Evolutionary conservation across 345 rosid species (phyloP).

Genomic region (Laguncularia racemosa): DNA sequence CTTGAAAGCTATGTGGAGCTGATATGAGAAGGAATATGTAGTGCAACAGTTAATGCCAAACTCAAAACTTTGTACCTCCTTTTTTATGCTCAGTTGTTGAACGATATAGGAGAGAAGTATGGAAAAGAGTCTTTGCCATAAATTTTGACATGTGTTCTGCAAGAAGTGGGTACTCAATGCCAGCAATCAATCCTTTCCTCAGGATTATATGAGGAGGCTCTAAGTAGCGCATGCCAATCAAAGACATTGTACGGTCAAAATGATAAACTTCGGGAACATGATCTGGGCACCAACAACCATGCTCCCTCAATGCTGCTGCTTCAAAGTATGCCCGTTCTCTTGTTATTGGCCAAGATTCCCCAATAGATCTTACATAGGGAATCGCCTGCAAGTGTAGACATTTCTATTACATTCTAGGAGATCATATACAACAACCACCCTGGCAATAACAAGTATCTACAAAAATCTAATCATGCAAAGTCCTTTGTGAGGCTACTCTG

Average conservation of each 20-base stretch:
- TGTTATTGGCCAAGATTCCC: conserved; percentile 97
- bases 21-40: neutral
- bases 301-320: conserved; percentile 51
- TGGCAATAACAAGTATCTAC: no score
- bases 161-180: conserved; percentile 64
- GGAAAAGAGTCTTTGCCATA: conserved; percentile 84
- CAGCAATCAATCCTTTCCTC: conserved; percentile 88
- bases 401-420: neutral
- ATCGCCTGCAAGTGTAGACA: conserved; percentile 49
- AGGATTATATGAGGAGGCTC: conserved; percentile 93
- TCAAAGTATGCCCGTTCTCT: conserved; percentile 94
- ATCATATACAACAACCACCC: neutral
- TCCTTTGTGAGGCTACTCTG: no score
- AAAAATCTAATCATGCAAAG: no score
- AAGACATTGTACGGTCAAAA: conserved; percentile 79
- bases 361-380: conserved; percentile 84
- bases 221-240: conserved; percentile 90
- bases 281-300: conserved; percentile 52
- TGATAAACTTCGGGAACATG: conserved; percentile 95
- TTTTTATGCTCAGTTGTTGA: conserved; percentile 77
- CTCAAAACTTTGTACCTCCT: conserved; percentile 34
- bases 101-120: conserved; percentile 63
- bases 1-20: neutral
- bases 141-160: conserved; percentile 74
- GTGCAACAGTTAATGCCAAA: neutral